Percentiles rank a stretch among this genome's conserved stretches.
phyloP scores from a whole-genome alignment of 306 rosid species.

The Sicyos baderoa region DNA sequence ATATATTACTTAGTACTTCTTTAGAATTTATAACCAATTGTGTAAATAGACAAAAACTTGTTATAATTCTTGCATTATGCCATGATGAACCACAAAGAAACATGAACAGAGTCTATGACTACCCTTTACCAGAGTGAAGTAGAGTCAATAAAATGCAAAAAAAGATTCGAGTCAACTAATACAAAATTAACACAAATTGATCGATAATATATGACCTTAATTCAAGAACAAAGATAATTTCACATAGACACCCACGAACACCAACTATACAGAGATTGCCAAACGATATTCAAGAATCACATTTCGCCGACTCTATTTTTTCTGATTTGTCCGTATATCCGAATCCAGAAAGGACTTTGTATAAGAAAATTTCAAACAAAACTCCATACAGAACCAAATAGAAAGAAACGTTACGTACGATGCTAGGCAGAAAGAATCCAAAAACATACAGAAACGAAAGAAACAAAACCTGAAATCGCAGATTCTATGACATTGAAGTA shows the following conservation, averaged over 20 bases:
- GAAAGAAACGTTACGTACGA: not conserved
- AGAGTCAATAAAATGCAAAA: not conserved
- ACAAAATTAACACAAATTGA: slow-evolving; percentile 1
- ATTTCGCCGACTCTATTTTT: not conserved
- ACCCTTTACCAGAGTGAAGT: too few species aligned
- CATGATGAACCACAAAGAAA: too few species aligned
- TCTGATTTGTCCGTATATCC: not conserved
- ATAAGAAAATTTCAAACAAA: too few species aligned
- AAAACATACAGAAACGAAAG: not conserved
- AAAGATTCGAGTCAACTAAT: not conserved
- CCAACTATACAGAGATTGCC: not conserved
- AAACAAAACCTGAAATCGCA: slow-evolving; percentile 5
- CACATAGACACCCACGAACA: not conserved
- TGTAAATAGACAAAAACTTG: not conserved
- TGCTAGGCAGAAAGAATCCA: not conserved
- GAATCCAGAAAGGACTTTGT: not conserved
- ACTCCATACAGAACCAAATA: not conserved
- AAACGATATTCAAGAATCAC: not conserved
- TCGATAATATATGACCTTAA: not conserved
- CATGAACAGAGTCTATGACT: too few species aligned
- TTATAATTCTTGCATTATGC: too few species aligned
- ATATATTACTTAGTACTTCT: not conserved
- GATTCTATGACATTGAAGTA: not conserved
- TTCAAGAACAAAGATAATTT: not conserved
- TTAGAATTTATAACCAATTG: not conserved